A percentile compares a stretch with the other conserved stretches of the same genome.
These are phyloP conservation scores for Strobilomyces dryophilus DNA, from an alignment of 768 basidiomycete species.

Conservation along the genomic window DNA sequence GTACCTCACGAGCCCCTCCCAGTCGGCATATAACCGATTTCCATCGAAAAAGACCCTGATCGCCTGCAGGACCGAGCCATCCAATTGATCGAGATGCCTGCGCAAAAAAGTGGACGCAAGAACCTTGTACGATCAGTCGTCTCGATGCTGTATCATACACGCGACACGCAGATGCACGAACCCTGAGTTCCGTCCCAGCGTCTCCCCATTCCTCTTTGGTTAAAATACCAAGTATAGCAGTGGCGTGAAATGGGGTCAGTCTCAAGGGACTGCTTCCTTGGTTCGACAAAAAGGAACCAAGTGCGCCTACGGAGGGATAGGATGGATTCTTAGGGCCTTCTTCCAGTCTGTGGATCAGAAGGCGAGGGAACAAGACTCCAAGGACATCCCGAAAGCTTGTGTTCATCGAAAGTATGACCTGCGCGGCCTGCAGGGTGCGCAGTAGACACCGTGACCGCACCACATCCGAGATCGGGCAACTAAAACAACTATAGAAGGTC, in stretches of 20 bases:
- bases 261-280: constrained; percentile 25
- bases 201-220: constrained; percentile 38
- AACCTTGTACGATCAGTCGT: constrained; percentile 14
- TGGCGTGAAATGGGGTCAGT: constrained; percentile 29
- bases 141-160: neutral
- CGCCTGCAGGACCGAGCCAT: constrained; percentile 19
- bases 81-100: constrained; percentile 27
- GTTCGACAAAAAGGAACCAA: constrained; percentile 22
- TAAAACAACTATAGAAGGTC: constrained; percentile 41
- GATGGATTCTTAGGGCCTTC: constrained; percentile 33
- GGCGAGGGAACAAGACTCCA: constrained; percentile 27
- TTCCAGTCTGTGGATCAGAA: constrained; percentile 38
- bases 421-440: constrained; percentile 35
- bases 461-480: constrained; percentile 30
- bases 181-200: constrained; percentile 27
- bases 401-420: constrained; percentile 20
- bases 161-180: constrained; percentile 18
- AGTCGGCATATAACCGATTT: constrained; percentile 15
- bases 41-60: constrained; percentile 18
- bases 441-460: constrained; percentile 39
- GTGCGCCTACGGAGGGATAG: constrained; percentile 8
- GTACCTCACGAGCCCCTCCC: constrained; percentile 10
- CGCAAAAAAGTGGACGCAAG: constrained; percentile 31
- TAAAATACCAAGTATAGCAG: constrained; percentile 37
- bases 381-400: constrained; percentile 28